Base-by-base conservation (phyloP, 2,329 filamentous ascomycete genomes). In the Aspergillus texensis region DNA sequence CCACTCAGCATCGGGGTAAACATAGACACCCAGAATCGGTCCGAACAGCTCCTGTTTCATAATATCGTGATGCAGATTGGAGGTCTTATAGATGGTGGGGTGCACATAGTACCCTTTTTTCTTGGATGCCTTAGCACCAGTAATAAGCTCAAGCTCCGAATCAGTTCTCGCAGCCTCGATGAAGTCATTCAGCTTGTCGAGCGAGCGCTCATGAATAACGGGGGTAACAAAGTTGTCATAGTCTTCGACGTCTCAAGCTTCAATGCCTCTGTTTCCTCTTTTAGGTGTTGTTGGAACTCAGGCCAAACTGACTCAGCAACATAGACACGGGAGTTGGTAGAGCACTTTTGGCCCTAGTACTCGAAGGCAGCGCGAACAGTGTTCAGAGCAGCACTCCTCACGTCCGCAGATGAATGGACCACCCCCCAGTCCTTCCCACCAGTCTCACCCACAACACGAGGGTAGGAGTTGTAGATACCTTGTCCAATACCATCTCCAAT, bases 391-490 rank as follows among this genome's bases (percentile, higher is more conserved):
- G 92, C 92, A 74, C 94, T 95, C 6, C 62, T 81, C 58, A 95
- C 80, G 69, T 95, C 91, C 36, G 92, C 93, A 6, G 88, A 89
- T 41, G 83, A 80, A 82, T 96, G 92, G 26, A 96, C 79, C 57
- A 96, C 79, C 78, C 95, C 92, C 84, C 93, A 96, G 84, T 96
- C 96, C 86, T 96, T 96, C 76, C 93, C 93, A 64, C 92, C 92
- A 24, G 93, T 96, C 84, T 96, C 93, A 65, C 92, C 93, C 5
- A 96, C 91, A 67, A 96, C 91, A 70, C 93, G 89, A 52, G 93
- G 93, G 80, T 97, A 97, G 69, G 90, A 88, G 65, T 84, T 84
- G 81, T 96, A 97, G 62, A 87, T 90, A 64, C 91, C 92, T 72
- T 93, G 88, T 6, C 91, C 91, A 24, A 96, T 89, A 50, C 91